phyloP scores from a whole-genome alignment of 805 yeast species.

The Wickerhamomyces silvicola region DNA sequence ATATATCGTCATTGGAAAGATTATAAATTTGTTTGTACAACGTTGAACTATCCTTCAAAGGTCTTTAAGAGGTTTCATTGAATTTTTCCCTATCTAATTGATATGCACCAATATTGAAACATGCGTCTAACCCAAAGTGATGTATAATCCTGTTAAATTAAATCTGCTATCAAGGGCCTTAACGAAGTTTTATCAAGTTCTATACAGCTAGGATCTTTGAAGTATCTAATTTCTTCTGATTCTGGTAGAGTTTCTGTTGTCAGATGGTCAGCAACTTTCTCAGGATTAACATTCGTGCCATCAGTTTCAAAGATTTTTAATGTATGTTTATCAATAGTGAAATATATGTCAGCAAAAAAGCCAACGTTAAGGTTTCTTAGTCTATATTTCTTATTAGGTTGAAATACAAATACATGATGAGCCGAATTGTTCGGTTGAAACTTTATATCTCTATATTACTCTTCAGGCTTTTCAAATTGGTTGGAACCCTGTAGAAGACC shows the following conservation, averaged over 20 bases:
- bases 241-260: conserved; percentile 4
- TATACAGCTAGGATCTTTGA: conserved; percentile 16
- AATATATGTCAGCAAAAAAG: conserved; percentile 42
- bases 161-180: conserved; percentile 15
- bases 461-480: conserved; percentile 23
- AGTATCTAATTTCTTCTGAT: conserved; percentile 10
- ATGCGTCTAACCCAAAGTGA: conserved; percentile 16
- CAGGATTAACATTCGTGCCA: conserved; percentile 43
- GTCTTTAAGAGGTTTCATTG: conserved; percentile 19
- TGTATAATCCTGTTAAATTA: conserved; percentile 14
- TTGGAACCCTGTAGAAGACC: conserved; percentile 37
- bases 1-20: conserved; percentile 7
- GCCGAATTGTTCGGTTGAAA: conserved; percentile 14
- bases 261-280: conserved; percentile 26
- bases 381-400: conserved; percentile 39
- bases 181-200: conserved; percentile 22
- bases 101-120: conserved; percentile 21
- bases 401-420: conserved; percentile 24
- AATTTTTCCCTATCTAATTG: conserved; percentile 21
- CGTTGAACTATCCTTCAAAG: conserved; percentile 11
- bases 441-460: conserved; percentile 15
- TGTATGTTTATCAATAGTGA: conserved; percentile 44
- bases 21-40: conserved; percentile 14
- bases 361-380: conserved; percentile 45
- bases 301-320: conserved; percentile 47